Evolutionary conservation across 805 yeast species (phyloP), one percentile per base, ranked within the genome.

Genomic region (Suhomyces faveliae): DNA sequence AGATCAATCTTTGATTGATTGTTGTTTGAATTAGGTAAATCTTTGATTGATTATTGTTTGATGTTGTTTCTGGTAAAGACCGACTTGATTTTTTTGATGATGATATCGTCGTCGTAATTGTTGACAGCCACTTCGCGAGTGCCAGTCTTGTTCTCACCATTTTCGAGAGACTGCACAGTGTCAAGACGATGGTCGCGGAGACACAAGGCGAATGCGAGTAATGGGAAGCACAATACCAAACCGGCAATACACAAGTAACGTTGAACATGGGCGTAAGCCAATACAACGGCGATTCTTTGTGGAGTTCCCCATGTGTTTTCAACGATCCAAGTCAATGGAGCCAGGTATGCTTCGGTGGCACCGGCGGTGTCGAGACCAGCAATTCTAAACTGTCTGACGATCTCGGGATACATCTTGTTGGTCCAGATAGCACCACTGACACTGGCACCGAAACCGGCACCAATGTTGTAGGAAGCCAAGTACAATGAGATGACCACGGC

Each of bases 391-490:
- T 74, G 57, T 41, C 68, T 63, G 25, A 57, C 47, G 42, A 81
- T 63, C 55, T 73, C 59, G 19, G 60, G 57, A 59, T 80, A 85
- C 56, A 85, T 67, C 13, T 72, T 59, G 53, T 83, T 80, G 11
- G 87, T 79, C 89, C 89, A 85, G 38, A 85, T 73, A 24, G 89
- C 88, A 54, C 89, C 89, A 17, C 87, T 75, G 20, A 85, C 76
- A 20, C 85, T 66, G 25, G 76, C 64, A 19, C 90, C 90, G 43
- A 84, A 55, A 4, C 87, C 86, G 10, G 80, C 63, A 6, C 91
- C 91, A 48, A 85, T 71, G 54, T 79, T 75, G 61, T 82, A 83
- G 19, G 77, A 61, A 2, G 89, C 73, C 54, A 80, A 70, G 64
- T 78, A 80, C 35, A 83, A 62, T 1, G 88, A 75, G 39, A 83